Percentiles rank a stretch among this genome's conserved stretches.
phyloP scores from a whole-genome alignment of 1,284 basidiomycete species.

The Mrakiaceae sp. region DNA sequence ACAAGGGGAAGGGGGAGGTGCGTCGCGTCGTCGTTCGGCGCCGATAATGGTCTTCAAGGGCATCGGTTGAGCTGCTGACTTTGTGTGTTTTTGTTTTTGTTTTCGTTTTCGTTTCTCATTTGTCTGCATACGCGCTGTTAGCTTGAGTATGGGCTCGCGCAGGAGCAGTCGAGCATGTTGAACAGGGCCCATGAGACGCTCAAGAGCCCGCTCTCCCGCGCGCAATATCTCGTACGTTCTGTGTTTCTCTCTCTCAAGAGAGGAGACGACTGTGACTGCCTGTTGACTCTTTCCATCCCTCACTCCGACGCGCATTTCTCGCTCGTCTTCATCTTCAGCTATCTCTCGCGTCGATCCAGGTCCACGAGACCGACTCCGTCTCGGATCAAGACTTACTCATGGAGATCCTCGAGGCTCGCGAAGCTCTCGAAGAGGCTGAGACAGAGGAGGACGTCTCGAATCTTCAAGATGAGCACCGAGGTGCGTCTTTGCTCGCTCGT shows the following conservation, averaged over 20 bases:
- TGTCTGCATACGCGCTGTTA: neutral
- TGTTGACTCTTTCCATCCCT: neutral
- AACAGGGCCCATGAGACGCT: conserved; percentile 34
- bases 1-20: conserved; percentile 15
- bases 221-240: conserved; percentile 34
- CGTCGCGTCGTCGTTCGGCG: neutral
- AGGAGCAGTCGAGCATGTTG: conserved; percentile 18
- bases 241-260: neutral
- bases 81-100: neutral
- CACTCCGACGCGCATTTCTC: neutral
- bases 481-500: conserved; percentile 38
- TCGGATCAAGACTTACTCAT: conserved; percentile 61
- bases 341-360: conserved; percentile 46
- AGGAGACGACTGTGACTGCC: neutral
- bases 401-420: conserved; percentile 70
- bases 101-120: neutral
- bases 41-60: neutral
- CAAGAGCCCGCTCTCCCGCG: conserved; percentile 29
- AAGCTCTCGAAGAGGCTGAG: conserved; percentile 59
- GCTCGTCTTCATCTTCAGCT: conserved; percentile 34
- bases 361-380: conserved; percentile 62
- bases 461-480: conserved; percentile 49
- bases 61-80: neutral
- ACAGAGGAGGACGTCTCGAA: conserved; percentile 43
- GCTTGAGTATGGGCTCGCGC: conserved; percentile 15